Evolutionary conservation across 352 stramenopile genomes (phyloP).

Genomic region (Phytophthora pistaciae): DNA sequence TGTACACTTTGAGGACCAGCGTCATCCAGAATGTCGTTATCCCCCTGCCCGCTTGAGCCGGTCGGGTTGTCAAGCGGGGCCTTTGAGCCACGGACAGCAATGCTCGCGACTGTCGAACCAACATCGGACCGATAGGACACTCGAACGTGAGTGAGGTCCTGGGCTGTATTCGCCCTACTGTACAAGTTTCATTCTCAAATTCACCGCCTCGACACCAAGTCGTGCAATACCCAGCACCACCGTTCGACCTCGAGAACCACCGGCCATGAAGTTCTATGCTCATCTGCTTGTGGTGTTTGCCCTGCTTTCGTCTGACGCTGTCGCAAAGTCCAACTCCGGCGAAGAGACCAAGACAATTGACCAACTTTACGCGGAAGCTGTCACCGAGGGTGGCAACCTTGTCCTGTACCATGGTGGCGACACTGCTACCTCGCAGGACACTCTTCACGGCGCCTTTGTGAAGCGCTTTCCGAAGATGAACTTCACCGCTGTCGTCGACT

Average conservation of each 20-base stretch:
- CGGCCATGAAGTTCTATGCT: slow-evolving; percentile 18
- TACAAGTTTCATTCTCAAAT: slow-evolving; percentile 20
- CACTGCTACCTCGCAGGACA: slow-evolving; percentile 30
- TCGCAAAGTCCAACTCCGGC: neutral
- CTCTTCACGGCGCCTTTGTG: slow-evolving; percentile 19
- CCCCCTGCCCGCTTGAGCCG: neutral
- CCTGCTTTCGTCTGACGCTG: slow-evolving; percentile 4
- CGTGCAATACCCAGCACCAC: neutral
- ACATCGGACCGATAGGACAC: too few relatives aligned
- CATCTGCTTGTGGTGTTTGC: neutral
- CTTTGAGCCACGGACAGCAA: neutral
- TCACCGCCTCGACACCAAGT: slow-evolving; percentile 6
- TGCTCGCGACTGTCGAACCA: neutral
- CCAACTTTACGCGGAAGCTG: slow-evolving; percentile 53
- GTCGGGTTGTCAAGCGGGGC: neutral
- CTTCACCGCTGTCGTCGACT: slow-evolving; percentile 53
- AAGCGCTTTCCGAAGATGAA: slow-evolving; percentile 57
- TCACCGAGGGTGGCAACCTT: slow-evolving; percentile 56
- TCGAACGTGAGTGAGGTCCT: too few relatives aligned
- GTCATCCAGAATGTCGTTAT: neutral
- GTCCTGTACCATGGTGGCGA: slow-evolving; percentile 50
- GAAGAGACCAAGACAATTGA: slow-evolving; percentile 54
- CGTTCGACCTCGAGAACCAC: neutral
- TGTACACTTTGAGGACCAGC: neutral
- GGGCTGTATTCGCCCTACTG: neutral